Percentiles rank a stretch among this genome's conserved stretches.
phyloP scores from a whole-genome alignment of 2,329 filamentous ascomycete species.

The Tolypocladium tundrense region DNA sequence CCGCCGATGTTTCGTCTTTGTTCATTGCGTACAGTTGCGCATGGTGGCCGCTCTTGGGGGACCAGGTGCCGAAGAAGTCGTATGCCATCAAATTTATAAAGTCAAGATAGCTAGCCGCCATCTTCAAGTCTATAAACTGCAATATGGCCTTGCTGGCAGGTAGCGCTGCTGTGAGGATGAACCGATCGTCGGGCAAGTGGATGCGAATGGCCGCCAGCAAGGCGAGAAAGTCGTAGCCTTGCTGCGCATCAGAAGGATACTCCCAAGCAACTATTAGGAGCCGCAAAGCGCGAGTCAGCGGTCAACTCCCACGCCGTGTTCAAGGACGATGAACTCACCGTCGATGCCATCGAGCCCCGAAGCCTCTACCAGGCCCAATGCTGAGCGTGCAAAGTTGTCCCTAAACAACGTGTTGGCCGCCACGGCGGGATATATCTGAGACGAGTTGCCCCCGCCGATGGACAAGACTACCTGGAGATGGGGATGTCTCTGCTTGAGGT shows the following conservation, averaged over 20 bases:
- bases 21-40: constrained; percentile 59
- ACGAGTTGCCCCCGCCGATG: constrained; percentile 58
- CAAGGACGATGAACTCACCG: constrained; percentile 35
- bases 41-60: constrained; percentile 58
- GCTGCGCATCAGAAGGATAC: constrained; percentile 54
- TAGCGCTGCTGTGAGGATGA: constrained; percentile 61
- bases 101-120: constrained; percentile 57
- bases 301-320: not conserved
- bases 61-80: constrained; percentile 68
- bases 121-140: constrained; percentile 56
- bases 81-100: constrained; percentile 73
- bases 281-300: not conserved
- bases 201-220: constrained; percentile 57
- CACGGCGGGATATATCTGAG: constrained; percentile 56
- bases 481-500: constrained; percentile 59
- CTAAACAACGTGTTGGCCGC: constrained; percentile 49
- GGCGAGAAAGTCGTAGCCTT: constrained; percentile 61
- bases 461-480: constrained; percentile 69
- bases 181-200: constrained; percentile 57
- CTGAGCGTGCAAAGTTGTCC: constrained; percentile 61
- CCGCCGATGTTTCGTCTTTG: constrained; percentile 54
- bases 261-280: constrained; percentile 64
- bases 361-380: constrained; percentile 55
- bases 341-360: constrained; percentile 57
- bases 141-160: constrained; percentile 58